Conservation (phyloP, 2,329 filamentous ascomycete species). For the Hortaea werneckii region DNA sequence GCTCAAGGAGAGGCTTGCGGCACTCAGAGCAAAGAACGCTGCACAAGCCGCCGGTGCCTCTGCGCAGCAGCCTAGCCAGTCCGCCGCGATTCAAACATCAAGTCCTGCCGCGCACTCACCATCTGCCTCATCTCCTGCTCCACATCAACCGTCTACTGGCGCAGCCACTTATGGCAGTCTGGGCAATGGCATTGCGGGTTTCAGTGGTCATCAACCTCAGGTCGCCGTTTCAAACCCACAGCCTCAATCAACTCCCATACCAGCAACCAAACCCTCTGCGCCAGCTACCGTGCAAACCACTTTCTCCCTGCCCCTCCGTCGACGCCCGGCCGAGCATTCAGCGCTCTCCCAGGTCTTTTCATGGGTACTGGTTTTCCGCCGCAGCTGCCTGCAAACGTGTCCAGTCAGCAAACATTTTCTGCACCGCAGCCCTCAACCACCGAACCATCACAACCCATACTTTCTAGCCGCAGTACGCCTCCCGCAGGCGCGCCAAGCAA, state of each 20-base stretch:
- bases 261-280: neutral
- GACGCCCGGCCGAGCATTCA: constrained; percentile 7
- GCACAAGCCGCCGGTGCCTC: constrained; percentile 8
- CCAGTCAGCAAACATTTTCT: neutral
- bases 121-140: neutral
- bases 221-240: neutral
- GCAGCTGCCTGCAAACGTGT: neutral
- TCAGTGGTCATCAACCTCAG: neutral
- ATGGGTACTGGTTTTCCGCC: constrained; percentile 9
- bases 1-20: constrained; percentile 68
- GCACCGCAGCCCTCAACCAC: neutral
- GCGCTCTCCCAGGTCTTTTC: constrained; percentile 14
- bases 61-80: neutral
- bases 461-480: neutral
- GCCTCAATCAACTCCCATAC: neutral
- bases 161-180: constrained; percentile 2
- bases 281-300: neutral
- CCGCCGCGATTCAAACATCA: no score
- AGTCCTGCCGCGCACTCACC: neutral
- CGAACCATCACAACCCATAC: neutral
- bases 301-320: constrained; percentile 4
- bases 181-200: constrained; percentile 6
- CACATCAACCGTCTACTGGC: no score
- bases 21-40: constrained; percentile 41
- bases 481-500: constrained; percentile 40